phyloP scores from a whole-genome alignment of 495 filamentous ascomycete genomes.

The Penicillium robsamsonii region DNA sequence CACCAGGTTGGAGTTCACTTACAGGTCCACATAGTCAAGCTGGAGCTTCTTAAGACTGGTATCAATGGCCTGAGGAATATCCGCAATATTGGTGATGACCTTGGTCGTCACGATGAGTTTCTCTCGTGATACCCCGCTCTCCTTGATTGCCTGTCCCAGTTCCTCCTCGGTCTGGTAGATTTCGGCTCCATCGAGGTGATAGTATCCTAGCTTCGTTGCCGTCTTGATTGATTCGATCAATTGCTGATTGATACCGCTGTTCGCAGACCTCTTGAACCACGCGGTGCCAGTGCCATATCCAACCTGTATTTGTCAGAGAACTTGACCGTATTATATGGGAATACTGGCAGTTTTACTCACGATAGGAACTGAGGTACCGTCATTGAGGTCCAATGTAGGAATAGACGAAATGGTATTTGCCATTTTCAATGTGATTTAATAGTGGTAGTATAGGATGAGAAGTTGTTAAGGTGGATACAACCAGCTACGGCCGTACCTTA shows the following conservation, averaged over 20 bases:
- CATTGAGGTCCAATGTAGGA: slow-evolving; percentile 60
- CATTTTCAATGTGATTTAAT: slow-evolving; percentile 9
- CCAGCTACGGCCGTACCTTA: no score
- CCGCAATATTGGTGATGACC: slow-evolving; percentile 52
- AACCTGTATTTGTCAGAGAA: slow-evolving; percentile 46
- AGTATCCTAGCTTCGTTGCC: slow-evolving; percentile 69
- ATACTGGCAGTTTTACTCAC: slow-evolving; percentile 39
- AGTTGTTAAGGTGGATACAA: not conserved
- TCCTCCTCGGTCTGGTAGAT: slow-evolving; percentile 78
- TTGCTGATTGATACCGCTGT: slow-evolving; percentile 32
- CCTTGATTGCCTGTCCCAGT: slow-evolving; percentile 69
- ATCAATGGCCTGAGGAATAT: slow-evolving; percentile 65
- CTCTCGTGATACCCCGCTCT: slow-evolving; percentile 61
- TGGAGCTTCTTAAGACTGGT: slow-evolving; percentile 70
- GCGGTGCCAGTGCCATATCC: slow-evolving; percentile 70
- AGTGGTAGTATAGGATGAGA: not conserved
- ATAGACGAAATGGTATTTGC: slow-evolving; percentile 31
- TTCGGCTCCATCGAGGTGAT: slow-evolving; percentile 80
- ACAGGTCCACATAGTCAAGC: slow-evolving; percentile 79
- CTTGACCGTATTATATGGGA: not conserved
- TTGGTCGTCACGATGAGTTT: slow-evolving; percentile 80
- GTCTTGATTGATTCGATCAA: slow-evolving; percentile 60
- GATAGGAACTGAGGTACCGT: slow-evolving; percentile 71
- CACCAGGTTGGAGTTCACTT: slow-evolving; percentile 14
- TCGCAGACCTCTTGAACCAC: slow-evolving; percentile 53